These are phyloP conservation scores for Caryopteris hybrid DNA, from an alignment of 305 asterid genomes.

Conservation along the genomic window DNA sequence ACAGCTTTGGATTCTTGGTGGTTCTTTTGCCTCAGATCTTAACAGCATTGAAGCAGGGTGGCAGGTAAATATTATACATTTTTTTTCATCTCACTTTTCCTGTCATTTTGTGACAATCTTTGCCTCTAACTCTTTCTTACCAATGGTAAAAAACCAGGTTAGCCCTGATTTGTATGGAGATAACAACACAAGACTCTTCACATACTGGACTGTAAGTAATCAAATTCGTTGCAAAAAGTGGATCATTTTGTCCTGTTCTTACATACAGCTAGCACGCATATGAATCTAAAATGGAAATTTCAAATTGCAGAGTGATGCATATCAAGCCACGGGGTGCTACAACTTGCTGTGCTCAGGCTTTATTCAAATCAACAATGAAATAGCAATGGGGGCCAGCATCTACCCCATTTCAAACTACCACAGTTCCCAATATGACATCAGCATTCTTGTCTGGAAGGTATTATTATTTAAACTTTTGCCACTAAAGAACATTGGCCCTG, in stretches of 20 bases:
- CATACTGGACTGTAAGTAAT: slow-evolving; percentile 58
- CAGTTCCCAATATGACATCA: slow-evolving; percentile 57
- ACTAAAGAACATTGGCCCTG: slow-evolving; percentile 7
- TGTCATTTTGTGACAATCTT: neutral
- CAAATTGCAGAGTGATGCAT: slow-evolving; percentile 53
- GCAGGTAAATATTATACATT: slow-evolving; percentile 36
- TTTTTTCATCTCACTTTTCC: neutral
- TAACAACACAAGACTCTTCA: slow-evolving; percentile 60
- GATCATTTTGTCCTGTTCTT: neutral
- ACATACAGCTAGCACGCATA: slow-evolving; percentile 23
- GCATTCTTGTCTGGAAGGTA: slow-evolving; percentile 79
- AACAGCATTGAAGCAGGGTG: slow-evolving; percentile 73
- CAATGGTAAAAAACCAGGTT: slow-evolving; percentile 34
- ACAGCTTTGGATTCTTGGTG: slow-evolving; percentile 65
- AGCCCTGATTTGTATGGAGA: slow-evolving; percentile 71
- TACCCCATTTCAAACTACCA: slow-evolving; percentile 43
- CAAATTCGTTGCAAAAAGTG: neutral
- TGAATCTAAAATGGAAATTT: slow-evolving; percentile 8
- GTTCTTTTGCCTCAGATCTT: slow-evolving; percentile 60
- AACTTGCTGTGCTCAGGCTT: slow-evolving; percentile 61
- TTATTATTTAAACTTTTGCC: neutral
- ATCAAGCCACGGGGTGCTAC: slow-evolving; percentile 72
- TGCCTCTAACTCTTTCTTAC: neutral
- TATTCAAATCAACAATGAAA: slow-evolving; percentile 56
- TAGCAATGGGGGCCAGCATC: slow-evolving; percentile 71